These are phyloP conservation scores for Solanum acaule DNA, from an alignment of 257 asterid species.

Conservation along the genomic window DNA sequence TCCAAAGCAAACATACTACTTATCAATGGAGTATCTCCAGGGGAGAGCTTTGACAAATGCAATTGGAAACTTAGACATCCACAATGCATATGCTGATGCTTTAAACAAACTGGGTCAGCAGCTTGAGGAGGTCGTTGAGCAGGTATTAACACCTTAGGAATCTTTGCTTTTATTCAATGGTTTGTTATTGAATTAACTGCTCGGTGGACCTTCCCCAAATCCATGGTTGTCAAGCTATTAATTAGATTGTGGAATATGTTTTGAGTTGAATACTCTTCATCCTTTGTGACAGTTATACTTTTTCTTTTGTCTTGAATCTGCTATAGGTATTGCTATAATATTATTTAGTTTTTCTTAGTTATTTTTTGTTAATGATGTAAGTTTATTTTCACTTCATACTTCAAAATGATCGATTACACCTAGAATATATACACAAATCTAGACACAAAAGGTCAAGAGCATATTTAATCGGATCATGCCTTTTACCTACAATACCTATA, in stretches of 20 bases:
- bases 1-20: conserved; percentile 96
- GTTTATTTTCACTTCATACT: too few relatives aligned
- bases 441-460: too few relatives aligned
- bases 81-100: conserved; percentile 81
- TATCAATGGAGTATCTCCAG: conserved; percentile 99
- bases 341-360: not conserved
- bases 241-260: not conserved
- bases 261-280: not conserved
- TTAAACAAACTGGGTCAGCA: conserved; percentile 75
- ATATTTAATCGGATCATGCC: too few relatives aligned
- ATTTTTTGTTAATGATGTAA: not conserved
- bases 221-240: not conserved
- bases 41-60: conserved; percentile 98
- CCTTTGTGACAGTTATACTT: not conserved
- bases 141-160: conserved; percentile 38
- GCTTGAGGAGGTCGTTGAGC: conserved; percentile 84
- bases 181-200: not conserved
- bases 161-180: not conserved
- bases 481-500: too few relatives aligned
- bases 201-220: not conserved
- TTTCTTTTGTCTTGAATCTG: not conserved
- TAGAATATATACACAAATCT: too few relatives aligned
- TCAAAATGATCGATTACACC: too few relatives aligned
- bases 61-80: conserved; percentile 80
- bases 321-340: not conserved